Evolutionary conservation across 2,329 filamentous ascomycete genomes (phyloP).

Genomic region (Westerdykella aurantiaca): DNA sequence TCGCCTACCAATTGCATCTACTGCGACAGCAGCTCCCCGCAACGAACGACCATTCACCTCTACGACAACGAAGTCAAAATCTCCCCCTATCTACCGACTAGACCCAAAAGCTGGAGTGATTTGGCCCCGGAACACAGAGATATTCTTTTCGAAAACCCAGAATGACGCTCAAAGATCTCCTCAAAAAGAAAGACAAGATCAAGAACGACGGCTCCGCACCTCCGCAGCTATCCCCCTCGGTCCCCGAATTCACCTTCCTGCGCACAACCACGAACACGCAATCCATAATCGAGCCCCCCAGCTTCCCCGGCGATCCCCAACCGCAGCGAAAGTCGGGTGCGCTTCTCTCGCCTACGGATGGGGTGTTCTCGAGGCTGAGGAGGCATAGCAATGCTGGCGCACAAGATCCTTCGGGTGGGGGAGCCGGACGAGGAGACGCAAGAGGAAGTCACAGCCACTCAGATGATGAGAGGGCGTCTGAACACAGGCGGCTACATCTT

Average conservation of each 20-base stretch:
- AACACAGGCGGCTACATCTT: slow-evolving; percentile 59
- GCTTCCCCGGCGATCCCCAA: slow-evolving; percentile 40
- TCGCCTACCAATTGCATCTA: too few species aligned
- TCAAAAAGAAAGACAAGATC: slow-evolving; percentile 58
- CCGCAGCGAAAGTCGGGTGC: slow-evolving; percentile 22
- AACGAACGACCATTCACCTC: too few species aligned
- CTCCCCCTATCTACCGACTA: too few species aligned
- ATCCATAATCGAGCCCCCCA: slow-evolving; percentile 70
- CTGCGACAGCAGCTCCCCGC: too few species aligned
- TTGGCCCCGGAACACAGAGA: too few species aligned
- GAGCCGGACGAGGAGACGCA: slow-evolving; percentile 5
- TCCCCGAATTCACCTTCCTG: slow-evolving; percentile 70
- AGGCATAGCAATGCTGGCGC: slow-evolving; percentile 28
- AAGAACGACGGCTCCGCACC: slow-evolving; percentile 28
- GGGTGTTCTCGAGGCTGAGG: slow-evolving; percentile 28
- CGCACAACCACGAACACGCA: slow-evolving; percentile 76
- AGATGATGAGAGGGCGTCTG: slow-evolving; percentile 13
- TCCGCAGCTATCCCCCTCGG: slow-evolving; percentile 14
- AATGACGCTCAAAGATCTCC: slow-evolving; percentile 56
- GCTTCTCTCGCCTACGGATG: slow-evolving; percentile 20
- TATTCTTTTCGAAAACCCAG: slow-evolving; percentile 11
- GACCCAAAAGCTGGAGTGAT: too few species aligned
- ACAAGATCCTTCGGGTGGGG: slow-evolving; percentile 11
- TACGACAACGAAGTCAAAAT: too few species aligned
- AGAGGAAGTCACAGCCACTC: slow-evolving; percentile 51